These are phyloP conservation scores for Betula pendula DNA, from an alignment of 306 rosid species.

Conservation along the genomic window DNA sequence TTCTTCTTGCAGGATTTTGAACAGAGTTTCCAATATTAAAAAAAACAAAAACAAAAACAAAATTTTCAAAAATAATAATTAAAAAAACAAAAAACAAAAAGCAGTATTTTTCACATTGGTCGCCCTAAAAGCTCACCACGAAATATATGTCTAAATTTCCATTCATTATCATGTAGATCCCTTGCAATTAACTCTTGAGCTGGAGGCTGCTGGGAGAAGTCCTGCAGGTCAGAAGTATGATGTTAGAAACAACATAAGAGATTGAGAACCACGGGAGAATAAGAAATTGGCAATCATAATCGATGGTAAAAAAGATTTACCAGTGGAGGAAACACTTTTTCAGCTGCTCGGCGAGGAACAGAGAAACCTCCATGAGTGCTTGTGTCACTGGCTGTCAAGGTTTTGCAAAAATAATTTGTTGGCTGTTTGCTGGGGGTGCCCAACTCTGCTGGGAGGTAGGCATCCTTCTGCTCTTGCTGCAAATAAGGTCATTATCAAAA, in stretches of 20 bases:
- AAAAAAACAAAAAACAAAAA: background rate
- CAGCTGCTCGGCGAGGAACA: constrained; percentile 99
- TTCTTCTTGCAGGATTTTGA: background rate
- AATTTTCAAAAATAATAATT: background rate
- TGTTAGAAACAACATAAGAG: constrained; percentile 7
- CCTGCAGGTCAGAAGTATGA: constrained; percentile 48
- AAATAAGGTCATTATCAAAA: constrained; percentile 26
- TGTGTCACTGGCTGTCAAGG: constrained; percentile 98
- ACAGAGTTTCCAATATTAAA: background rate
- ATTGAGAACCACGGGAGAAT: background rate
- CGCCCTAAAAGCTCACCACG: constrained; percentile 64
- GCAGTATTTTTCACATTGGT: background rate
- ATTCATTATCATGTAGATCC: constrained; percentile 94
- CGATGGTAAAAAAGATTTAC: constrained; percentile 37
- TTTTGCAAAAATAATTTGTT: constrained; percentile 89
- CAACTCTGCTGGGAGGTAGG: constrained; percentile 84
- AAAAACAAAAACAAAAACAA: too few species aligned
- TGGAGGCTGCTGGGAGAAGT: constrained; percentile 93
- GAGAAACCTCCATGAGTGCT: constrained; percentile 99
- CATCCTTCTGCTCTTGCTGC: constrained; percentile 97
- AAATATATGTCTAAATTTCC: constrained; percentile 98
- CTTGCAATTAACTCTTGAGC: constrained; percentile 92
- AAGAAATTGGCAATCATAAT: constrained; percentile 5
- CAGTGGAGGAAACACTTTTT: constrained; percentile 97
- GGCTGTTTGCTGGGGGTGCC: constrained; percentile 92